Conservation (phyloP, 257 asterid species). For the Solanum virginianum region DNA sequence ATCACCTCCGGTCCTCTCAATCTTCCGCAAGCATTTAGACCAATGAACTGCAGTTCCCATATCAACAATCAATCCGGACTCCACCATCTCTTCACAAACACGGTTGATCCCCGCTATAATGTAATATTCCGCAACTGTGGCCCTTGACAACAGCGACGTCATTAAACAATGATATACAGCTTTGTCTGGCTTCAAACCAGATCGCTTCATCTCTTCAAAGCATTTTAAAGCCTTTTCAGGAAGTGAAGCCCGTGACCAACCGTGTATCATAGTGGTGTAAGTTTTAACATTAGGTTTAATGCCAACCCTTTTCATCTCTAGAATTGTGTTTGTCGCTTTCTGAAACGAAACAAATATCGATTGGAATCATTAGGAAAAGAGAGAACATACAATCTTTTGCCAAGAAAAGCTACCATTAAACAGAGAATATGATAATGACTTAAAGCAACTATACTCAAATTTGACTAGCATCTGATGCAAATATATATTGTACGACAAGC, state of each 20-base stretch:
- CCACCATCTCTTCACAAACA: slow-evolving; percentile 71
- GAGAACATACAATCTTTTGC: background rate
- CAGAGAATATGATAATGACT: background rate
- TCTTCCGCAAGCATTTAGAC: slow-evolving; percentile 73
- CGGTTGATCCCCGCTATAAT: slow-evolving; percentile 39
- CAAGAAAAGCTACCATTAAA: background rate
- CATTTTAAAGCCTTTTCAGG: slow-evolving; percentile 94
- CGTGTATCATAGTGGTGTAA: slow-evolving; percentile 82
- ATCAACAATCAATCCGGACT: slow-evolving; percentile 46
- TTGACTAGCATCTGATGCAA: background rate
- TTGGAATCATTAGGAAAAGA: background rate
- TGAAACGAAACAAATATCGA: slow-evolving; percentile 4
- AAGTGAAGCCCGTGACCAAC: slow-evolving; percentile 94
- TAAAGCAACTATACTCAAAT: background rate
- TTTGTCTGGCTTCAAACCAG: slow-evolving; percentile 69
- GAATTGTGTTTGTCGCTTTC: slow-evolving; percentile 65
- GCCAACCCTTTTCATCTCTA: slow-evolving; percentile 74
- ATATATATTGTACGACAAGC: background rate
- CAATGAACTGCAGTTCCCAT: slow-evolving; percentile 99
- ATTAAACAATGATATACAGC: slow-evolving; percentile 94
- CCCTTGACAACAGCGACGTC: slow-evolving; percentile 85
- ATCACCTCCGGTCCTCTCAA: slow-evolving; percentile 69
- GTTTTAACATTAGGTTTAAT: slow-evolving; percentile 80
- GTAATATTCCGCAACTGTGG: slow-evolving; percentile 75
- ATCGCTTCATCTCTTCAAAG: slow-evolving; percentile 76